These are phyloP conservation scores for Incumbomyces lentus DNA, from an alignment of 2,329 filamentous ascomycete genomes.

Conservation along the genomic window DNA sequence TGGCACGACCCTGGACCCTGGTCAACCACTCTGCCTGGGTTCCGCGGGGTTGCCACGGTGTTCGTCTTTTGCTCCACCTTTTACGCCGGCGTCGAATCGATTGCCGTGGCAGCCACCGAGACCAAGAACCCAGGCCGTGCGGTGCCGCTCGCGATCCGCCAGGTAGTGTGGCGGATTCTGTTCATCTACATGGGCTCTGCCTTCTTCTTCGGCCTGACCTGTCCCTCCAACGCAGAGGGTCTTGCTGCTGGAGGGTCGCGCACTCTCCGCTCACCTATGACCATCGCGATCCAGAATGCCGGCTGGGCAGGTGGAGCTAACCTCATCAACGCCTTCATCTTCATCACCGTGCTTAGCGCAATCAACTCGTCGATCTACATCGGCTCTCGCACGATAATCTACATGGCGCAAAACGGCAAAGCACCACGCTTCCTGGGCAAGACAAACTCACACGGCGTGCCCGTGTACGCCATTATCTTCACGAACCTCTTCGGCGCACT, in stretches of 20 bases:
- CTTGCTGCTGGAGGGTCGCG: conserved; percentile 53
- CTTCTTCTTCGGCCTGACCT: conserved; percentile 65
- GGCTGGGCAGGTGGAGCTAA: conserved; percentile 64
- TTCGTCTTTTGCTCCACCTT: conserved; percentile 31
- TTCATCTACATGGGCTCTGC: conserved; percentile 60
- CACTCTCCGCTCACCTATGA: conserved; percentile 62
- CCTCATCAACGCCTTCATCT: conserved; percentile 67
- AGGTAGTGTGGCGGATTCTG: conserved; percentile 33
- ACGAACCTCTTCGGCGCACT: conserved; percentile 15
- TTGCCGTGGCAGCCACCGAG: conserved; percentile 34
- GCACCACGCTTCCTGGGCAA: conserved; percentile 60
- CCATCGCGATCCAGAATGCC: conserved; percentile 61
- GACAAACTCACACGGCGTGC: conserved; percentile 44
- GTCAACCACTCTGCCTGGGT: conserved; percentile 24
- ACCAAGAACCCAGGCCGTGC: conserved; percentile 38
- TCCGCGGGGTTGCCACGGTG: conserved; percentile 28
- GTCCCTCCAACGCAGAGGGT: conserved; percentile 55
- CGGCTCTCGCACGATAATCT: conserved; percentile 56
- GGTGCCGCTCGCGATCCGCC: conserved; percentile 34
- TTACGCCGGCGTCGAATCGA: conserved; percentile 29
- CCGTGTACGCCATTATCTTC: conserved; percentile 14
- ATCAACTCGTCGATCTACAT: conserved; percentile 72
- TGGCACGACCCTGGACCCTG: conserved; percentile 29
- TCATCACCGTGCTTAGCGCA: conserved; percentile 61
- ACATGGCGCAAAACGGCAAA: conserved; percentile 63